Conservation (phyloP, 352 stramenopile species). For the Globisporangium yorkense region DNA sequence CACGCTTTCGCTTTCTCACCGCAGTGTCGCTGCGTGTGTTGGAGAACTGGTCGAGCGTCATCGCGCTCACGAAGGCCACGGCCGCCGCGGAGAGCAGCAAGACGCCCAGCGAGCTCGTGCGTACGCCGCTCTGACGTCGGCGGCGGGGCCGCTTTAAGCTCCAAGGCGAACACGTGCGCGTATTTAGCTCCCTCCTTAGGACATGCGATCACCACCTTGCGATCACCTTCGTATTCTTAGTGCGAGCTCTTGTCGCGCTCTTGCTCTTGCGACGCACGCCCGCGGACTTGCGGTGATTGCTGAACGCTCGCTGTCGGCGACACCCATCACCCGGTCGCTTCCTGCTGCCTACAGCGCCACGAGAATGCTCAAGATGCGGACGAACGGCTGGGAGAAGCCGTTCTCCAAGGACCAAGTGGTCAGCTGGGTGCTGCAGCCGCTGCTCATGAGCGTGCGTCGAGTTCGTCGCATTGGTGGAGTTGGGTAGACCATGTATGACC, state of each 20-base stretch:
- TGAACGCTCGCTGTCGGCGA: not conserved
- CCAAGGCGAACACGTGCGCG: not conserved
- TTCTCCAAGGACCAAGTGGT: slow-evolving; percentile 41
- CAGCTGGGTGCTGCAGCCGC: slow-evolving; percentile 71
- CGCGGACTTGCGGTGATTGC: not conserved
- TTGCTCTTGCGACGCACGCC: too few species aligned
- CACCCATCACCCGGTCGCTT: not conserved
- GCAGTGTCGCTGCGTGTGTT: slow-evolving; percentile 70
- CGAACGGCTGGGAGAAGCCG: slow-evolving; percentile 73
- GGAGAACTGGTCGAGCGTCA: slow-evolving; percentile 80
- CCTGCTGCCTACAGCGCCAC: not conserved
- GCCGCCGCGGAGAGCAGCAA: slow-evolving; percentile 20
- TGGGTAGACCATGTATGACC: not conserved
- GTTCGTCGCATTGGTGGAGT: not conserved
- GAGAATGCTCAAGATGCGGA: slow-evolving; percentile 25
- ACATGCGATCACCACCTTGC: too few species aligned
- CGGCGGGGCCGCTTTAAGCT: not conserved
- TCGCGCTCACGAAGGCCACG: slow-evolving; percentile 62
- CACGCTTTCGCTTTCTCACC: slow-evolving; percentile 1
- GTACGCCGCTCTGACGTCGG: slow-evolving; percentile 26
- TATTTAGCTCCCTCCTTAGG: not conserved
- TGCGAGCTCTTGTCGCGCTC: not conserved
- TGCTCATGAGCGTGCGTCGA: slow-evolving; percentile 53
- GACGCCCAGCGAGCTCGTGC: slow-evolving; percentile 48
- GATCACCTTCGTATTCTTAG: not conserved